Percentiles rank a stretch among this genome's conserved stretches.
Conservation (phyloP, 768 basidiomycete genomes). For the Boletus subparvulus region DNA sequence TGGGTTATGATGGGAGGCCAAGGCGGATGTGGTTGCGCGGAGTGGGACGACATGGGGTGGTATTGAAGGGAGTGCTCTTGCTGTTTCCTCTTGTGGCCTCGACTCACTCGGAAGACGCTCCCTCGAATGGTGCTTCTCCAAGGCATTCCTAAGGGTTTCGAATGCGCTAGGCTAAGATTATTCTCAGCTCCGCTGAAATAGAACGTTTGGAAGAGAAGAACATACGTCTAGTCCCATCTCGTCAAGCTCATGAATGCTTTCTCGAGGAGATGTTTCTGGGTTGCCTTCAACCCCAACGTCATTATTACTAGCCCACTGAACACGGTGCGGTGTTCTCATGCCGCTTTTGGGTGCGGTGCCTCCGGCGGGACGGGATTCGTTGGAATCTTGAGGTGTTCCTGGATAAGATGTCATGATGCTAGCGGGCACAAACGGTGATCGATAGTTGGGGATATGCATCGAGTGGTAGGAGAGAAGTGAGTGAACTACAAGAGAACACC, state of each 20-base stretch:
- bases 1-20: slow-evolving; percentile 1
- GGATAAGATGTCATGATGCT: slow-evolving; percentile 22
- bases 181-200: neutral
- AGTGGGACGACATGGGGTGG: slow-evolving; percentile 15
- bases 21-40: neutral
- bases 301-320: slow-evolving; percentile 49
- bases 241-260: slow-evolving; percentile 46
- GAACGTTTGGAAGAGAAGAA: neutral
- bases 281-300: slow-evolving; percentile 10
- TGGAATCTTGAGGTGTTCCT: neutral
- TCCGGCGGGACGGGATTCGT: slow-evolving; percentile 16
- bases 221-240: slow-evolving; percentile 55
- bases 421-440: slow-evolving; percentile 7
- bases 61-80: slow-evolving; percentile 7
- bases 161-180: slow-evolving; percentile 46
- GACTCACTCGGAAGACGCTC: slow-evolving; percentile 4
- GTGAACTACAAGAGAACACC: neutral
- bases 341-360: slow-evolving; percentile 26
- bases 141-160: slow-evolving; percentile 46
- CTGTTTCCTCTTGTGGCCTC: neutral
- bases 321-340: slow-evolving; percentile 48
- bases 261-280: slow-evolving; percentile 5
- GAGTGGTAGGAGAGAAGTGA: neutral
- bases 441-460: neutral
- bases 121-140: slow-evolving; percentile 48